A percentile compares a stretch with the other conserved stretches of the same genome.
Evolutionary conservation across 2,329 filamentous ascomycete genomes (phyloP).

Genomic region (Fusarium paranaense): DNA sequence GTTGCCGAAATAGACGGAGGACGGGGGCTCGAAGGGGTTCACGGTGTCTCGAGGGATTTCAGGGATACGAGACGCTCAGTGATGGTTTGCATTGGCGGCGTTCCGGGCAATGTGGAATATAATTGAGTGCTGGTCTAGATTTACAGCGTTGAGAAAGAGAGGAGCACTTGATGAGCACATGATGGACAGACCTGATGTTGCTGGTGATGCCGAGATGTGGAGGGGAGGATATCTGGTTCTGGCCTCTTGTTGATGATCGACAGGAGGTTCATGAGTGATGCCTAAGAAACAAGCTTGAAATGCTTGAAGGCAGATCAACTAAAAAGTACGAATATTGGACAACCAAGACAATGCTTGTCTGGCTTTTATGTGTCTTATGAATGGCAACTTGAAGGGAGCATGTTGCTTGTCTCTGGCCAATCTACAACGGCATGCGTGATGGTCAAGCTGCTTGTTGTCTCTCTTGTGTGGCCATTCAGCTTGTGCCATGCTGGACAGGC

Average conservation of each 20-base stretch:
- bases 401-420: background rate
- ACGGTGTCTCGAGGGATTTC: slow-evolving; percentile 43
- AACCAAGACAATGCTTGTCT: background rate
- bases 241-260: slow-evolving; percentile 10
- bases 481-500: background rate
- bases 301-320: slow-evolving; percentile 19
- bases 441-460: background rate
- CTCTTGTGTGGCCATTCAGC: background rate
- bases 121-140: slow-evolving; percentile 52
- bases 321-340: slow-evolving; percentile 10
- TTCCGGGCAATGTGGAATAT: slow-evolving; percentile 55
- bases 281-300: slow-evolving; percentile 16
- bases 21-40: slow-evolving; percentile 26
- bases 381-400: background rate
- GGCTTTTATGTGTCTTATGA: background rate
- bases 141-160: slow-evolving; percentile 49
- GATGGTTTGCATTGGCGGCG: slow-evolving; percentile 56
- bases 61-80: slow-evolving; percentile 47
- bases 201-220: slow-evolving; percentile 31
- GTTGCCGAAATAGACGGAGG: slow-evolving; percentile 62
- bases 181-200: slow-evolving; percentile 31
- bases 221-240: slow-evolving; percentile 19
- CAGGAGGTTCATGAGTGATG: slow-evolving; percentile 26
- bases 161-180: slow-evolving; percentile 44
- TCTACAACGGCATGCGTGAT: background rate